A percentile compares a stretch with the other conserved stretches of the same genome.
Conservation (phyloP, 148 eudicot species). For the Nepenthes gracilis region DNA sequence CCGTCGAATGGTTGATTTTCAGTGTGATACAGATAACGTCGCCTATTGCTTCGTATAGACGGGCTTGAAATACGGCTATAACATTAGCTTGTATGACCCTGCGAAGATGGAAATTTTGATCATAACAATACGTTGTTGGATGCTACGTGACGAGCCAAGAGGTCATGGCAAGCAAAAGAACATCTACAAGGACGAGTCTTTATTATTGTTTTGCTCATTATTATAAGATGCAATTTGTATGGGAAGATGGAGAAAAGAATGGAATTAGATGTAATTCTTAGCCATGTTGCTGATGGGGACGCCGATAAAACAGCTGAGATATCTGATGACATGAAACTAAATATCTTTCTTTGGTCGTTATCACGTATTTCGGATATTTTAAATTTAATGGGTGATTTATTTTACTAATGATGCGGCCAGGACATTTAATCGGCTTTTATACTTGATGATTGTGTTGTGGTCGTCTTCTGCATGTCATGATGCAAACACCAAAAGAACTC, state of each 20-base stretch:
- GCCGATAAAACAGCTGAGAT: slow-evolving; percentile 60
- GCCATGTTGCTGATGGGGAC: slow-evolving; percentile 78
- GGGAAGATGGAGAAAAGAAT: slow-evolving; percentile 62
- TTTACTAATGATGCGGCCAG: slow-evolving; percentile 67
- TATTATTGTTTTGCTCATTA: too few species aligned
- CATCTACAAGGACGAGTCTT: slow-evolving; percentile 53
- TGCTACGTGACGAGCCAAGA: slow-evolving; percentile 84
- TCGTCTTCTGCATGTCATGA: too few species aligned
- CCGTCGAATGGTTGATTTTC: slow-evolving; percentile 79
- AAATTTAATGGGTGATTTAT: too few species aligned
- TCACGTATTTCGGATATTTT: slow-evolving; percentile 42
- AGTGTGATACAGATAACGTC: slow-evolving; percentile 59
- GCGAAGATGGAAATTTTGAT: slow-evolving; percentile 48
- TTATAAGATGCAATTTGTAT: too few species aligned
- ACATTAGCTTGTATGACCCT: slow-evolving; percentile 73
- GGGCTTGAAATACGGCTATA: slow-evolving; percentile 44
- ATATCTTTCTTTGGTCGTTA: slow-evolving; percentile 66
- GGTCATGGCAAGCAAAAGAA: slow-evolving; percentile 84
- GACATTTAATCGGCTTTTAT: slow-evolving; percentile 47
- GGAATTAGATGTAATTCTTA: slow-evolving; percentile 49
- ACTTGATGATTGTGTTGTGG: slow-evolving; percentile 50
- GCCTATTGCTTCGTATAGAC: slow-evolving; percentile 78
- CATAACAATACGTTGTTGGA: slow-evolving; percentile 53
- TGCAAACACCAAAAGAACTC: too few species aligned
- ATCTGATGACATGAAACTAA: slow-evolving; percentile 69